phyloP scores from a whole-genome alignment of 257 asterid genomes.

The Nicotiana tomentosiformis region DNA sequence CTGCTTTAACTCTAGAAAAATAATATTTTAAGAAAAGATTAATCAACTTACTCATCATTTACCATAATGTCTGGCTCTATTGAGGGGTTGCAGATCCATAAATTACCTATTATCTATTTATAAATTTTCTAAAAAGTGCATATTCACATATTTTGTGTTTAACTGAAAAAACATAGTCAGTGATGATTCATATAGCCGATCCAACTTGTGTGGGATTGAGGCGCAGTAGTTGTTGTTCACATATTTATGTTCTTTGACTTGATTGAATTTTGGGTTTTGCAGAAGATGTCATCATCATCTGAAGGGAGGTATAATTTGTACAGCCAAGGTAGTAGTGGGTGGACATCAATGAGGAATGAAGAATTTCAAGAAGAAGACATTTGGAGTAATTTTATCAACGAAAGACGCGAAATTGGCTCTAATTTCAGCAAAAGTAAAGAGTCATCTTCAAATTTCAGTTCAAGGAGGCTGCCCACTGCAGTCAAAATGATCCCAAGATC shows the following conservation, averaged over 20 bases:
- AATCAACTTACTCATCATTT: neutral
- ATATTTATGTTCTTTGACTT: neutral
- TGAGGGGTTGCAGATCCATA: neutral
- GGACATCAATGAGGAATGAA: slow-evolving; percentile 46
- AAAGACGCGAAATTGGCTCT: slow-evolving; percentile 12
- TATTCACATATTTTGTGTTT: neutral
- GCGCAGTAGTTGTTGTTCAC: no score
- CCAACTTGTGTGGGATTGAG: no score
- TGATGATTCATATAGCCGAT: no score
- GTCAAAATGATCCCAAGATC: slow-evolving; percentile 30
- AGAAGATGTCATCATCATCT: slow-evolving; percentile 23
- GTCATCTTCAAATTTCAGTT: neutral
- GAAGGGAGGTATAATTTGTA: slow-evolving; percentile 27
- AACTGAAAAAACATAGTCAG: no score
- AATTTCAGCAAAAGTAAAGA: slow-evolving; percentile 7
- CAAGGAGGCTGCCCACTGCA: slow-evolving; percentile 26
- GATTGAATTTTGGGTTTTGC: neutral
- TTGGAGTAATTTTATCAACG: slow-evolving; percentile 28
- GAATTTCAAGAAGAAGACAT: slow-evolving; percentile 57
- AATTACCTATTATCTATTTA: neutral
- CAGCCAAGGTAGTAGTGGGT: slow-evolving; percentile 42
- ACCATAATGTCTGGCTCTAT: neutral
- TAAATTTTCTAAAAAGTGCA: no score
- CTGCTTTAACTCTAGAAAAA: no score
- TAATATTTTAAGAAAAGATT: no score